A percentile compares a stretch with the other conserved stretches of the same genome.
phyloP scores from a whole-genome alignment of 495 filamentous ascomycete genomes.

The Aspergillus haitiensis region DNA sequence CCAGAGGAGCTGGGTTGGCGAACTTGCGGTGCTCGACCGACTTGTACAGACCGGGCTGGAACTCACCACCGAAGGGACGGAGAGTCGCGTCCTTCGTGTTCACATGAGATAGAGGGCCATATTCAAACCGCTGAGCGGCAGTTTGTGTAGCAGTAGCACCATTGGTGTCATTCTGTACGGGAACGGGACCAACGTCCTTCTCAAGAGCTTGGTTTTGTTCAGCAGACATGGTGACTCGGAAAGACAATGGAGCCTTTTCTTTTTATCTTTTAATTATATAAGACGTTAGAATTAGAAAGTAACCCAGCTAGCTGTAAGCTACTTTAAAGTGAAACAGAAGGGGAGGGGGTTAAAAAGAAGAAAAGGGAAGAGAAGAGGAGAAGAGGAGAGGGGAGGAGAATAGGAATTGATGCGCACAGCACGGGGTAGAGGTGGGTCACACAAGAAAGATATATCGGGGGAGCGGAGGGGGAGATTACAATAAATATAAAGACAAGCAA shows the following conservation, averaged over 20 bases:
- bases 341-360: constrained; percentile 24
- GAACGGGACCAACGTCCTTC: constrained; percentile 36
- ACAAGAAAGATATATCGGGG: too few relatives aligned
- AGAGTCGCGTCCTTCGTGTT: constrained; percentile 63
- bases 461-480: neutral
- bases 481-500: constrained; percentile 11
- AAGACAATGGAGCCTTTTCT: constrained; percentile 6
- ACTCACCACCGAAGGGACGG: constrained; percentile 90
- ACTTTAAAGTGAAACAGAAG: constrained; percentile 5
- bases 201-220: constrained; percentile 34
- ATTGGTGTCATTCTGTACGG: constrained; percentile 22
- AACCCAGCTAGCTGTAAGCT: constrained; percentile 31
- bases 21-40: constrained; percentile 75
- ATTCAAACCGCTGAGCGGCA: constrained; percentile 54
- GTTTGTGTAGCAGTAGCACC: constrained; percentile 42
- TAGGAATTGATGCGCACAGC: neutral
- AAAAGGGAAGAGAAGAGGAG: constrained; percentile 16
- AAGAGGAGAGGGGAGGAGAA: constrained; percentile 13
- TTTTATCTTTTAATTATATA: neutral
- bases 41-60: constrained; percentile 91
- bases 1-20: constrained; percentile 84
- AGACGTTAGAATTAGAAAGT: constrained; percentile 13
- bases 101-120: constrained; percentile 67
- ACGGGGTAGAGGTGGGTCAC: too few relatives aligned
- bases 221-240: constrained; percentile 32